Base-by-base conservation (phyloP, 2,329 filamentous ascomycete species). In the Colletotrichum theobromicola region DNA sequence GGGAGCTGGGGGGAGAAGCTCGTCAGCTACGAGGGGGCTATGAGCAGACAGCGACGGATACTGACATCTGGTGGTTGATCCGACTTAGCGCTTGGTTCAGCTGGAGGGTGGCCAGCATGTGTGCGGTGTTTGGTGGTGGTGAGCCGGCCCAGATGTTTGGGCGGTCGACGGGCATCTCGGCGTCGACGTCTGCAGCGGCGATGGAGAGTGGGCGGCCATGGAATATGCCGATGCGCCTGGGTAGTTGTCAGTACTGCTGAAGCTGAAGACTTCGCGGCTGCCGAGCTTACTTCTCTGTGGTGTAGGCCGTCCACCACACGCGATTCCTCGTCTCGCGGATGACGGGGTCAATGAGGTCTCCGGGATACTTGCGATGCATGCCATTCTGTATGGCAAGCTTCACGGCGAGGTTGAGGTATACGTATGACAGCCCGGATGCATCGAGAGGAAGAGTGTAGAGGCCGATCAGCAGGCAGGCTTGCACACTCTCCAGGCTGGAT, bases 331-430 rank as follows among this genome's bases (percentile, higher is more conserved):
- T 87, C 82, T 91, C 89, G 16, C 88, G 83, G 74, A 88, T 86
- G 34, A 84, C 83, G 13, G 85, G 81, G 34, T 88, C 86, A 13
- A 90, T 82, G 1, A 84, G 86, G 64, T 86, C 85, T 2, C 86
- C 87, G 2, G 85, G 81, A 72, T 87, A 88, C 68, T 84, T 87
- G 63, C 90, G 84, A 76, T 91, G 90, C 89, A 91, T 90, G 12
- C 90, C 90, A 77, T 91, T 91, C 75, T 91, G 89, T 16, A 91
- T 90, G 2, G 89, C 90, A 72, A 91, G 82, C 74, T 90, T 90
- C 55, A 91, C 82, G 3, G 88, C 88, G 15, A 91, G 79, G 8
- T 88, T 89, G 61, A 90, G 84, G 76, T 91, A 91, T 4, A 88
- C 89, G 76, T 90, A 91, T 4, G 88, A 88, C 24, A 91, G 79